These are phyloP conservation scores for Scorias spongiosa DNA, from an alignment of 2,329 filamentous ascomycete genomes.

Conservation along the genomic window DNA sequence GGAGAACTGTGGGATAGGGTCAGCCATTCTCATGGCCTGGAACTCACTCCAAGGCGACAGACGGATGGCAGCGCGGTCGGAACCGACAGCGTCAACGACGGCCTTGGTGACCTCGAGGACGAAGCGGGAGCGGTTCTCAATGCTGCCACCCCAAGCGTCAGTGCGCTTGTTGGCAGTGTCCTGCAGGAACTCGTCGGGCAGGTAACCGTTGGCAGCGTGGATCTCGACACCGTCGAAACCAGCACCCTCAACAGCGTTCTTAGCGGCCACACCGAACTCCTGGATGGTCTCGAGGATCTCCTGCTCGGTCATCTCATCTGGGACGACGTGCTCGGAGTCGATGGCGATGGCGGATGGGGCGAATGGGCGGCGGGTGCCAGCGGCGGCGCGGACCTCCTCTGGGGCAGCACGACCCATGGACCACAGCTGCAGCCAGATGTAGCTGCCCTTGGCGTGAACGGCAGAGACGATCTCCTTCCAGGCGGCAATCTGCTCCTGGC, in stretches of 20 bases:
- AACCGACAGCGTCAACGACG: constrained; percentile 35
- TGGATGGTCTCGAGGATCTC: constrained; percentile 19
- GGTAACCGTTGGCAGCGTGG: constrained; percentile 35
- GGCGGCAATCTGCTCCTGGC: constrained; percentile 37
- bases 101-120: constrained; percentile 38
- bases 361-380: constrained; percentile 15
- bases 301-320: constrained; percentile 22
- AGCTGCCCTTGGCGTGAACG: constrained; percentile 47
- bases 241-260: constrained; percentile 29
- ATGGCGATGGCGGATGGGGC: constrained; percentile 19
- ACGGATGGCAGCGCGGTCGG: constrained; percentile 40
- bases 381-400: constrained; percentile 20
- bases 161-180: constrained; percentile 39
- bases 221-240: constrained; percentile 48
- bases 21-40: constrained; percentile 47
- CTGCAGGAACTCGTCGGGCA: constrained; percentile 51
- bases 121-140: constrained; percentile 37
- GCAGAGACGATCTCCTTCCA: constrained; percentile 48
- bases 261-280: constrained; percentile 28
- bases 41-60: constrained; percentile 46
- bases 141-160: constrained; percentile 32
- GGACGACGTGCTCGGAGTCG: constrained; percentile 20
- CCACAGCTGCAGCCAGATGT: constrained; percentile 49
- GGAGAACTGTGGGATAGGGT: constrained; percentile 49
- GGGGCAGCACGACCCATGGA: constrained; percentile 41